A percentile compares a stretch with the other conserved stretches of the same genome.
phyloP scores from a whole-genome alignment of 2,329 filamentous ascomycete species.

The Clarireedia sp. region DNA sequence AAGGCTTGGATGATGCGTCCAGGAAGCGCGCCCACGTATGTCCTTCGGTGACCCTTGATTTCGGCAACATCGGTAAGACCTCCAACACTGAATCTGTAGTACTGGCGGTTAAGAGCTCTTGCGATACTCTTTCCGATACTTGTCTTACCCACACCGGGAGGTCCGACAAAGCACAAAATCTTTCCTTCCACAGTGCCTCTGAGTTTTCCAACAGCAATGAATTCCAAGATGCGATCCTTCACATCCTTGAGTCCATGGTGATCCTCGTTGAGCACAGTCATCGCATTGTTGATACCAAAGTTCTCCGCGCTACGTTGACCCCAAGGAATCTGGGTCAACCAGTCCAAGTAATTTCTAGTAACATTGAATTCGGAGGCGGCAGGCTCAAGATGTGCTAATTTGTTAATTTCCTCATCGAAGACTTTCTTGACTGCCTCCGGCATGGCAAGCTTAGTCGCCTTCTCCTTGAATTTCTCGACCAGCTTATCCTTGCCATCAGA shows the following conservation, averaged over 20 bases:
- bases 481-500: constrained; percentile 98
- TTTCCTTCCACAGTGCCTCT: constrained; percentile 96
- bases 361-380: constrained; percentile 98
- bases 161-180: constrained; percentile 94
- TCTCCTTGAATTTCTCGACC: constrained; percentile 95
- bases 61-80: constrained; percentile 95
- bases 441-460: constrained; percentile 89
- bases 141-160: constrained; percentile 95
- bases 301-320: constrained; percentile 92
- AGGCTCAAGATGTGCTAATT: constrained; percentile 88
- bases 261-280: constrained; percentile 87
- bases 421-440: constrained; percentile 94
- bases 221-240: constrained; percentile 96
- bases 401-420: constrained; percentile 97
- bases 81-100: constrained; percentile 97
- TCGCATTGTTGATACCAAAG: constrained; percentile 87
- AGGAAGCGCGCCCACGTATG: constrained; percentile 90
- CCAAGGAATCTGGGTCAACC: constrained; percentile 98
- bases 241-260: constrained; percentile 97
- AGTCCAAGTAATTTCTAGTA: constrained; percentile 95
- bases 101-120: constrained; percentile 85
- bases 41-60: constrained; percentile 94
- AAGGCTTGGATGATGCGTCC: constrained; percentile 96
- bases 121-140: constrained; percentile 98
- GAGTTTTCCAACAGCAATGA: constrained; percentile 95